phyloP scores from a whole-genome alignment of 2,329 filamentous ascomycete species.

The Botrytis byssoidea region DNA sequence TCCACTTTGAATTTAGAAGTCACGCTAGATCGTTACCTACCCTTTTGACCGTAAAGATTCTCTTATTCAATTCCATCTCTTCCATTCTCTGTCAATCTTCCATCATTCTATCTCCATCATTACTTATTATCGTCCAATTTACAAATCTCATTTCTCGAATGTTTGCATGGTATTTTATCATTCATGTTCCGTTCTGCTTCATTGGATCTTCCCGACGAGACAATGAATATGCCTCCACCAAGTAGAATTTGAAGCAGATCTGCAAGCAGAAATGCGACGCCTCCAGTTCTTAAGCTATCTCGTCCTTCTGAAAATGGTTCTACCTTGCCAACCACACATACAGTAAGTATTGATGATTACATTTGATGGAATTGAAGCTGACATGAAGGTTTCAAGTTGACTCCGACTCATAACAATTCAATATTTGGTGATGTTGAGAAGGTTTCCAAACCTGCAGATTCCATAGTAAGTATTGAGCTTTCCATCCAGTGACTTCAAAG shows the following conservation, averaged over 20 bases:
- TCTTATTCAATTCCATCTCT: neutral
- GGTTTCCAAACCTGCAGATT: neutral
- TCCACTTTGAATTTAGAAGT: neutral
- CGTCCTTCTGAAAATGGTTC: neutral
- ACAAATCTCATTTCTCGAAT: neutral
- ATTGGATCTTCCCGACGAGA: neutral
- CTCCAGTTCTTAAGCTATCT: neutral
- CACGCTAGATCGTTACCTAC: neutral
- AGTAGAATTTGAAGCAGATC: neutral
- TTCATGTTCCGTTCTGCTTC: neutral
- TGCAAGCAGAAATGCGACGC: neutral
- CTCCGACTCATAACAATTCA: neutral
- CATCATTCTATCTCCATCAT: neutral
- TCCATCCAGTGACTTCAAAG: neutral
- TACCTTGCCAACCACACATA: neutral
- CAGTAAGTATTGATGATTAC: neutral
- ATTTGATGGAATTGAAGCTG: neutral
- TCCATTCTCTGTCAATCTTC: neutral
- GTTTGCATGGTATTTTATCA: neutral
- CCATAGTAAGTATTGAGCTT: neutral
- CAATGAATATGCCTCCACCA: neutral
- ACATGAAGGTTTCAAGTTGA: neutral
- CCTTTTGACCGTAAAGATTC: neutral
- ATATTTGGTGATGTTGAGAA: neutral
- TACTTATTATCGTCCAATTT: neutral